Base-by-base conservation (phyloP, 345 rosid species). In the Bruguiera sexangula region DNA sequence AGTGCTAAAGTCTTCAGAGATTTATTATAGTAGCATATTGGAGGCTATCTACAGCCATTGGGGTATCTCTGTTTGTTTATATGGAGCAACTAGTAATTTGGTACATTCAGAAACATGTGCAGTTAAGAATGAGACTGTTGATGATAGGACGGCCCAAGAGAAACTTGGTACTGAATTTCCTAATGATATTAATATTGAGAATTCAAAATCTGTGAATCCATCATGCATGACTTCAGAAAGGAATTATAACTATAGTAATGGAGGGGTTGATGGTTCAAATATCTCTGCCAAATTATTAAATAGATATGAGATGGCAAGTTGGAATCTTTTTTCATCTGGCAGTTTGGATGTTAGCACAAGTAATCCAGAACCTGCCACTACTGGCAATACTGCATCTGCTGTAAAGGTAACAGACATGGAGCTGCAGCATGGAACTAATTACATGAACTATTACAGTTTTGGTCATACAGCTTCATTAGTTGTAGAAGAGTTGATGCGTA, bases 401-500 rank as follows among this genome's bases (percentile, higher is more conserved):
- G 72, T 71, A 19, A 76, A 77, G 57, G 63, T 74, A 27, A 71
- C 77, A 77, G 71, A 67, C 69, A 75, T 72, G 76, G 74, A 69
- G 36, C 67, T 68, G 51, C 86, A 75, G 70, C 55, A 63, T 48
- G 81, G 69, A 73, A 80, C 60, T 72, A 79, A 81, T 55, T 95
- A 95, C 76, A 57, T 82, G 72, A 95, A 95, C 78, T 78, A 60
- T 71, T 95, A 95, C 69, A 74, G 82, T 69, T 90, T 89, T 85
- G 96, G 96, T 66, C 85, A 67, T 75, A 81, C 80, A 76, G 87
- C 96, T 72, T 83, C 92, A 30, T 76, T 78, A 70, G 69, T 92
- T 80, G 88, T 75, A 16, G 91, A 86, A 75, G 99, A 87, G 75
- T 76, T 90, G 72, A 43, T 81, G 76, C 83, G 50, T 27, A 90